Percentiles rank a stretch among this genome's conserved stretches.
phyloP scores from a whole-genome alignment of 352 stramenopile genomes.

The Phytopythium sindhum region DNA sequence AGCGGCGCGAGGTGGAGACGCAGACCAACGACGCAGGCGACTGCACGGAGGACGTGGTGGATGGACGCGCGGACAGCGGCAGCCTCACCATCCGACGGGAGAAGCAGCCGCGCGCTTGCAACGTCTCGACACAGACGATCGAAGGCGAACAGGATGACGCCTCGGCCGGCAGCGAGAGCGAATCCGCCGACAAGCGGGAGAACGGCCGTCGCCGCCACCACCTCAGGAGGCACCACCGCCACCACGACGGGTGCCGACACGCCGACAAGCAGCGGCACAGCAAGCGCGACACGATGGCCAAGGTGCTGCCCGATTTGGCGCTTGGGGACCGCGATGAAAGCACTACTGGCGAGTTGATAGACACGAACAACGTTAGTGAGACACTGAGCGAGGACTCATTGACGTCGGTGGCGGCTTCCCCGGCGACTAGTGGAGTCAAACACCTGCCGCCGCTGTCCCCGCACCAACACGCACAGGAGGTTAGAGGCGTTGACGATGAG shows the following conservation, averaged over 20 bases:
- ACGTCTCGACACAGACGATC: not conserved
- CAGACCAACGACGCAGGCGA: not conserved
- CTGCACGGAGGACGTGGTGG: not conserved
- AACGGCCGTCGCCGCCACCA: not conserved
- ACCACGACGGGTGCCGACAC: conserved; percentile 1
- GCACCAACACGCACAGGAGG: too few species aligned
- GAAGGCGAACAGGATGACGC: not conserved
- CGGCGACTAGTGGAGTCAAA: not conserved
- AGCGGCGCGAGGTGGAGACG: not conserved
- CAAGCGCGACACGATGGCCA: not conserved
- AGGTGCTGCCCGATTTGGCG: conserved; percentile 4
- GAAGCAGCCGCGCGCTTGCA: not conserved
- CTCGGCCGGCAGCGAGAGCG: not conserved
- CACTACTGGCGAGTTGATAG: not conserved
- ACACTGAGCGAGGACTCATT: not conserved
- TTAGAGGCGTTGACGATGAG: not conserved
- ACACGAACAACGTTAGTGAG: not conserved
- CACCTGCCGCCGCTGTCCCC: too few species aligned
- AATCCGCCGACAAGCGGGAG: not conserved
- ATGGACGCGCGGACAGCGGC: not conserved
- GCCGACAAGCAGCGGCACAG: not conserved
- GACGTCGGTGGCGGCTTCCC: not conserved
- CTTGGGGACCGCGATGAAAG: not conserved
- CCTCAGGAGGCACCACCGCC: not conserved
- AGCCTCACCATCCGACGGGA: not conserved